A percentile compares a stretch with the other conserved stretches of the same genome.
phyloP scores from a whole-genome alignment of 129 eudicot genomes.

The Saussurea involucrata region DNA sequence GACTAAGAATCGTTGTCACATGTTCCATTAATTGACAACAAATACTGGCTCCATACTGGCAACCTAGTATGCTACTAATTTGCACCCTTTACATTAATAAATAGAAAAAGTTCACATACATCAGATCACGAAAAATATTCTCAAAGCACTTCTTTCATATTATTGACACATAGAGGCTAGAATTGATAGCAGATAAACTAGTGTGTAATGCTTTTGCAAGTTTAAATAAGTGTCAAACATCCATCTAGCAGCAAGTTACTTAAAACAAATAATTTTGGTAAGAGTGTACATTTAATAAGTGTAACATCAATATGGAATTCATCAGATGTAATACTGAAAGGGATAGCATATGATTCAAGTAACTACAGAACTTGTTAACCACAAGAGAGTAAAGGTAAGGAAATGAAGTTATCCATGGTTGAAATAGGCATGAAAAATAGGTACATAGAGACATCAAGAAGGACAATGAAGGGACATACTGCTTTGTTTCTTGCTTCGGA shows the following conservation, averaged over 20 bases:
- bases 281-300: background rate
- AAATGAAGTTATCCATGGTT: too few species aligned
- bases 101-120: background rate
- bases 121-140: background rate
- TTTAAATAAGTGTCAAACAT: background rate
- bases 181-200: too few species aligned
- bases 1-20: background rate
- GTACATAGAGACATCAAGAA: too few species aligned
- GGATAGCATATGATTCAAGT: too few species aligned
- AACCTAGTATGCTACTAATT: background rate
- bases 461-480: too few species aligned
- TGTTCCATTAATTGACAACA: background rate
- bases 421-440: background rate
- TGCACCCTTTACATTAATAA: background rate
- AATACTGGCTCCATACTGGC: background rate
- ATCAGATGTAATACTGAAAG: too few species aligned
- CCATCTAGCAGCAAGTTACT: background rate
- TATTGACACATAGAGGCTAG: too few species aligned
- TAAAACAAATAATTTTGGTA: background rate
- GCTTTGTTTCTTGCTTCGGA: constrained; percentile 70
- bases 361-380: too few species aligned
- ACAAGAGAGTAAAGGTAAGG: too few species aligned
- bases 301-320: too few species aligned
- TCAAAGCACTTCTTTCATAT: background rate
- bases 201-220: background rate